Conservation (phyloP, 441 rosid species). For the Jatropha podagrica region DNA sequence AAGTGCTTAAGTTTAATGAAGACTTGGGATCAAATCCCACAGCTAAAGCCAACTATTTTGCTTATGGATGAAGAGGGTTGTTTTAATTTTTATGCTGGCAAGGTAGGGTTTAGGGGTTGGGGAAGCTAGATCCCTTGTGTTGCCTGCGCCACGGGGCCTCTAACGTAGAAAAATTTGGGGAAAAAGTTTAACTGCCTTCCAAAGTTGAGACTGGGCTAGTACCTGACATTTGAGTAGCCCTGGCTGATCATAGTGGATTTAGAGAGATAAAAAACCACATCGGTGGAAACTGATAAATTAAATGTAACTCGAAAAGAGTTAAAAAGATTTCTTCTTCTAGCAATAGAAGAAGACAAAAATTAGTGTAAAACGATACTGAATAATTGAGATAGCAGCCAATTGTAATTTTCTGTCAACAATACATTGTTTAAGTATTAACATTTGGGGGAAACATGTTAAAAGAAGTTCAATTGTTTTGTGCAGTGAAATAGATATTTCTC, state of each 20-base stretch:
- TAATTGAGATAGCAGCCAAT: neutral
- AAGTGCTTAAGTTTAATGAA: neutral
- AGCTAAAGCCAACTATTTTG: neutral
- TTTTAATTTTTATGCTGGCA: neutral
- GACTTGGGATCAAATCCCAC: neutral
- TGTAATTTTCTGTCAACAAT: neutral
- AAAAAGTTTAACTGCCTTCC: neutral
- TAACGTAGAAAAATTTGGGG: neutral
- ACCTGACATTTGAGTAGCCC: neutral
- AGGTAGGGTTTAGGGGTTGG: neutral
- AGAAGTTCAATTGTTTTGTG: slow-evolving; percentile 10
- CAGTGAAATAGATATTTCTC: slow-evolving; percentile 40
- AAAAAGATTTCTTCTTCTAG: neutral
- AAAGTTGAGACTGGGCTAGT: neutral
- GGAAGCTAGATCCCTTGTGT: neutral
- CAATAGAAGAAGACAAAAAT: neutral
- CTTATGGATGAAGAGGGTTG: neutral
- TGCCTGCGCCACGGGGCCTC: neutral
- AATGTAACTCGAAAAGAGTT: neutral
- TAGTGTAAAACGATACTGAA: neutral
- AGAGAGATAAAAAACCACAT: neutral
- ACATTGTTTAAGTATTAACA: neutral
- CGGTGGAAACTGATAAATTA: neutral
- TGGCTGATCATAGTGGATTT: neutral
- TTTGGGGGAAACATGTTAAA: neutral